Base-by-base conservation (phyloP, 345 rosid species). In the Zanthoxylum bungeanum region DNA sequence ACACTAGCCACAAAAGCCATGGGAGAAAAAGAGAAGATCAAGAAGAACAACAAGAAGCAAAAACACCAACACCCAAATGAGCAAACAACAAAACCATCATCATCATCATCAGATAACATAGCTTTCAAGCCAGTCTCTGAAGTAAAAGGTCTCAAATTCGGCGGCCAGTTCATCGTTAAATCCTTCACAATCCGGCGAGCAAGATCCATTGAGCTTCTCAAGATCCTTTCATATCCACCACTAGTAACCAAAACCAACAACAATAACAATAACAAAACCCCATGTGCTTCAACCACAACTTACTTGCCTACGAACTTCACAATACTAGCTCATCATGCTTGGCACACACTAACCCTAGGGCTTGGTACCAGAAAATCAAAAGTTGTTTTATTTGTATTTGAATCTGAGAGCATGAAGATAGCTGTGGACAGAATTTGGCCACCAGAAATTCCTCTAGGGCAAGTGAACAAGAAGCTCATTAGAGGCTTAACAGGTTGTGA, bases 311-410 rank as follows among this genome's bases (percentile, higher is more conserved):
- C 98, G 9, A 92, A 91, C 78, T 95, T 95, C 96, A 92, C 97
- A 0, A 89, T 92, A 82, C 73, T 95, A 27, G 97, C 99, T 2
- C 98, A 95, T 81, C 98, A 88, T 56, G 99, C 99, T 5, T 95
- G 97, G 99, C 98, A 95, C 51, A 95, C 99, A 19, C 78, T 95
- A 0, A 92, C 98, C 3, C 89, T 95, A 19, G 99, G 99, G 2
- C 83, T 95, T 0, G 98, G 99, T 7, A 92, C 99, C 9, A 92
- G 79, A 73, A 95, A 90, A 62, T 92, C 99, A 0, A 92, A 95
- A 66, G 92, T 95, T 0, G 75, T 90, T 0, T 66, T 95, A 14
- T 92, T 95, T 69, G 93, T 95, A 19, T 92, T 92, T 55, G 99
- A 92, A 47, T 87, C 99, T 0, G 98, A 90, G 72, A 56, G 82